A percentile compares a stretch with the other conserved stretches of the same genome.
Evolutionary conservation across 345 rosid genomes (phyloP).

Genomic region (Dovyalis caffra): DNA sequence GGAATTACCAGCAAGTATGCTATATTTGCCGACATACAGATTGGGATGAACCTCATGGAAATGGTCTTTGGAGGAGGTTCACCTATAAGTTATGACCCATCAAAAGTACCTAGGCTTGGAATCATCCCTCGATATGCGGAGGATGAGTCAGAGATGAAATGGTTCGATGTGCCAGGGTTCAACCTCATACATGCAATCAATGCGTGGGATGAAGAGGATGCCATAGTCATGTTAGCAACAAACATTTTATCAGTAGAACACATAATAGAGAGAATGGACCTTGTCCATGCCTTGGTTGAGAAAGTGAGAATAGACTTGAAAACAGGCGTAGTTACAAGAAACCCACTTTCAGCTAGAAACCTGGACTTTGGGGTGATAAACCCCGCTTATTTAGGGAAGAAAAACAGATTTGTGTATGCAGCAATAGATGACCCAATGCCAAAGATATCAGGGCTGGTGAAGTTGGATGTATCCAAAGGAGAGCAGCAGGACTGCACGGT

Average conservation of each 20-base stretch:
- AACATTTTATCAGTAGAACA: slow-evolving; percentile 58
- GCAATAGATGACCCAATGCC: slow-evolving; percentile 58
- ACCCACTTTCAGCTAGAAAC: slow-evolving; percentile 48
- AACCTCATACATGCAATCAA: slow-evolving; percentile 51
- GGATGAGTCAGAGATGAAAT: slow-evolving; percentile 44
- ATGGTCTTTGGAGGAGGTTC: slow-evolving; percentile 53
- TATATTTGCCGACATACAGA: slow-evolving; percentile 53
- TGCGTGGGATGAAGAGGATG: slow-evolving; percentile 68
- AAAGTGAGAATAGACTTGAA: too few relatives aligned
- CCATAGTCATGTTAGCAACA: slow-evolving; percentile 52
- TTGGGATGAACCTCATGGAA: slow-evolving; percentile 56
- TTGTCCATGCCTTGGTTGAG: slow-evolving; percentile 55
- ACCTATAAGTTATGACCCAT: slow-evolving; percentile 40
- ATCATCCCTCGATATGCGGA: slow-evolving; percentile 46
- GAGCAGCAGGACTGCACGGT: slow-evolving; percentile 41
- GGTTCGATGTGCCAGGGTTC: slow-evolving; percentile 66
- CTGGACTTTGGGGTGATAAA: slow-evolving; percentile 55
- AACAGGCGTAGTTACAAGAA: slow-evolving; percentile 44
- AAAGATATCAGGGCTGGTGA: slow-evolving; percentile 49
- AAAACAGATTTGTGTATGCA: slow-evolving; percentile 47
- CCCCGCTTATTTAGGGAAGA: slow-evolving; percentile 34
- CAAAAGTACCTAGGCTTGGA: slow-evolving; percentile 47
- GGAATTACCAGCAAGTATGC: slow-evolving; percentile 57
- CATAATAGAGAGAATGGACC: slow-evolving; percentile 51
- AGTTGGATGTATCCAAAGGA: slow-evolving; percentile 39